Evolutionary conservation across 768 basidiomycete species (phyloP).

Genomic region (Sutorius australiensis): DNA sequence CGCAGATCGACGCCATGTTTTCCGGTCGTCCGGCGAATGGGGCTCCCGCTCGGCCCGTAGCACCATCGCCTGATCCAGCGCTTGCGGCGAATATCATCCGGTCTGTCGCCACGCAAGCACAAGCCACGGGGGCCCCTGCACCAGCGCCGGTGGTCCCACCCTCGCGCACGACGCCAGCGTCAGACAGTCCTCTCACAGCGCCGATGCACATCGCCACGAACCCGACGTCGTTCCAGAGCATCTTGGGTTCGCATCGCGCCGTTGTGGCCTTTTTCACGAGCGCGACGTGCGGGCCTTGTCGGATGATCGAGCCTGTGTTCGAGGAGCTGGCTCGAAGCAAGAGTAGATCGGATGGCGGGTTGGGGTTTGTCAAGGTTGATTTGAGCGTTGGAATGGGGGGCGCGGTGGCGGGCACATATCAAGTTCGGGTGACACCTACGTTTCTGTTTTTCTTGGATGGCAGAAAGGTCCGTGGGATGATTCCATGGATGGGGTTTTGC

Average conservation of each 20-base stretch:
- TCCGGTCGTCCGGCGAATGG: slow-evolving; percentile 37
- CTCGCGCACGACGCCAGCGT: slow-evolving; percentile 24
- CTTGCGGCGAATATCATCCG: slow-evolving; percentile 54
- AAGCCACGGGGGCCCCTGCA: slow-evolving; percentile 36
- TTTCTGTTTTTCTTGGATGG: slow-evolving; percentile 86
- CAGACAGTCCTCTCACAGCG: slow-evolving; percentile 48
- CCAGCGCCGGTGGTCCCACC: slow-evolving; percentile 20
- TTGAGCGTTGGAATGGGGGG: slow-evolving; percentile 63
- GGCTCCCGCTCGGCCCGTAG: slow-evolving; percentile 27
- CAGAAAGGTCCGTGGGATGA: slow-evolving; percentile 48
- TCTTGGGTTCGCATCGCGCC: slow-evolving; percentile 63
- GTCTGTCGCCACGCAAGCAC: slow-evolving; percentile 52
- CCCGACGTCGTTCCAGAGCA: slow-evolving; percentile 61
- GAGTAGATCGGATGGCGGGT: slow-evolving; percentile 41
- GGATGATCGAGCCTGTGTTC: slow-evolving; percentile 80
- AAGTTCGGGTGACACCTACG: slow-evolving; percentile 77
- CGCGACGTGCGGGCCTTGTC: slow-evolving; percentile 72
- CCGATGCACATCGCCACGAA: slow-evolving; percentile 75
- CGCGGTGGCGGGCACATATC: slow-evolving; percentile 57
- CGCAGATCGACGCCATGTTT: slow-evolving; percentile 91
- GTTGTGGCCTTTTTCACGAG: slow-evolving; percentile 83
- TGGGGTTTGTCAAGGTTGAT: slow-evolving; percentile 85
- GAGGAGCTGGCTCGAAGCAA: slow-evolving; percentile 72
- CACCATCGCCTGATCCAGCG: slow-evolving; percentile 42
- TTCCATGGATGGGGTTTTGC: not conserved